A percentile compares a stretch with the other conserved stretches of the same genome.
phyloP scores from a whole-genome alignment of 805 yeast species.

The Myxozyma udenii region DNA sequence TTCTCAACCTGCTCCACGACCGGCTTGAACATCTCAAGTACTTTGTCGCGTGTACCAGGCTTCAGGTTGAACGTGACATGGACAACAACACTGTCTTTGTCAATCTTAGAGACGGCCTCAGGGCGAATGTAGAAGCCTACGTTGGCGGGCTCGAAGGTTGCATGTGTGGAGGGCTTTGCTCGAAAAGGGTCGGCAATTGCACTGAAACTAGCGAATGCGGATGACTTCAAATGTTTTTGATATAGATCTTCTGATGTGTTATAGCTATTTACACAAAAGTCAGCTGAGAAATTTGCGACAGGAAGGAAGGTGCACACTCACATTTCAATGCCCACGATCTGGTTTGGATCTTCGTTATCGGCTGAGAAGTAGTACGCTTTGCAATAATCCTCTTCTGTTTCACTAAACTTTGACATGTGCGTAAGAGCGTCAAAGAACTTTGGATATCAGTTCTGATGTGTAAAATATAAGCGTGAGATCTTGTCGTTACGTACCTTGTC shows the following conservation, averaged over 20 bases:
- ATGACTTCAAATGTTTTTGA: conserved; percentile 17
- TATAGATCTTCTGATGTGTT: conserved; percentile 6
- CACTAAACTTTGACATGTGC: no score
- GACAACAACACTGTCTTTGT: conserved; percentile 9
- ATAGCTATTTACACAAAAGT: conserved; percentile 11
- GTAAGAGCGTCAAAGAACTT: no score
- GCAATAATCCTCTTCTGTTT: no score
- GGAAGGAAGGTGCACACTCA: background rate
- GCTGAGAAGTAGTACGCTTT: no score
- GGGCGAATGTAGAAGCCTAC: conserved; percentile 25
- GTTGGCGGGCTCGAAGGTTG: conserved; percentile 16
- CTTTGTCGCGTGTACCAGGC: conserved; percentile 54
- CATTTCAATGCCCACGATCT: conserved; percentile 18
- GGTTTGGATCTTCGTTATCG: no score
- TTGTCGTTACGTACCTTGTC: no score
- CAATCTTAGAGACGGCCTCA: conserved; percentile 2
- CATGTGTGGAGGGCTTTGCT: conserved; percentile 9
- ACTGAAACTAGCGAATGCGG: conserved; percentile 13
- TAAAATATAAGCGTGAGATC: no score
- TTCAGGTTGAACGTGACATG: conserved; percentile 9
- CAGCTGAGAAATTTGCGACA: no score
- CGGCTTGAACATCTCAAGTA: conserved; percentile 70
- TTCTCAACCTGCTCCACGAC: conserved; percentile 10
- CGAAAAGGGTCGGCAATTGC: conserved; percentile 1
- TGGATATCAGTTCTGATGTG: no score